These are phyloP conservation scores for Stramenopiles sp. DNA, from an alignment of 352 stramenopile species.

Conservation along the genomic window DNA sequence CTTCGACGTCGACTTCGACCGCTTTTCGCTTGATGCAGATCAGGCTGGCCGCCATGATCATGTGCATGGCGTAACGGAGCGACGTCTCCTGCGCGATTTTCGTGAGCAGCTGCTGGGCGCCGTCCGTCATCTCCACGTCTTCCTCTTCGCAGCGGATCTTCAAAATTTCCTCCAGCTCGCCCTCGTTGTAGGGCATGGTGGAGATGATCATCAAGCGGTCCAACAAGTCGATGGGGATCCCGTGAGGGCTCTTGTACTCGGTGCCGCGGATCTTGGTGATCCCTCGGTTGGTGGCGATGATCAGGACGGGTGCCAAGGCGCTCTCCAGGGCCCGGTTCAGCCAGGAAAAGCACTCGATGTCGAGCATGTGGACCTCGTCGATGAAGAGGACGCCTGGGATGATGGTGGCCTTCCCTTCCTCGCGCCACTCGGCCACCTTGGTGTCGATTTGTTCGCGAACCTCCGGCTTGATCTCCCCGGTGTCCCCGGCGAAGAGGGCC, in stretches of 20 bases:
- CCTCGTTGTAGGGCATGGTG: conserved; percentile 81
- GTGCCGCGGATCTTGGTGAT: conserved; percentile 93
- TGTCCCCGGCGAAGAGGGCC: conserved; percentile 95
- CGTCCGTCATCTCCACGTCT: conserved; percentile 91
- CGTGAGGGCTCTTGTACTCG: conserved; percentile 94
- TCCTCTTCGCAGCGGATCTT: conserved; percentile 90
- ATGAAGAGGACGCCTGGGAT: conserved; percentile 98
- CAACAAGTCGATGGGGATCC: conserved; percentile 93
- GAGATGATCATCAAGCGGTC: conserved; percentile 96
- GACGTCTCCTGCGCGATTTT: conserved; percentile 92
- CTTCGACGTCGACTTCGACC: conserved; percentile 39
- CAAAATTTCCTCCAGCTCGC: conserved; percentile 88
- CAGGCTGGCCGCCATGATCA: conserved; percentile 94
- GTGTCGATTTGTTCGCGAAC: conserved; percentile 96
- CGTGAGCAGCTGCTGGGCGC: conserved; percentile 88
- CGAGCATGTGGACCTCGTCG: conserved; percentile 98
- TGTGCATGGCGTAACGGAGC: conserved; percentile 96
- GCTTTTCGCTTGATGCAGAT: conserved; percentile 74
- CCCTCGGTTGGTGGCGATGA: conserved; percentile 96
- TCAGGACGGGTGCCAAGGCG: conserved; percentile 88
- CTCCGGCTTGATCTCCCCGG: conserved; percentile 94
- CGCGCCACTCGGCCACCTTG: conserved; percentile 85
- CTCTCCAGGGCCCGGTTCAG: conserved; percentile 93
- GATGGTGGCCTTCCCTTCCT: conserved; percentile 89
- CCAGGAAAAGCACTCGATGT: conserved; percentile 99